phyloP scores from a whole-genome alignment of 176 grass and related monocot species.

The Oryza glaberrima region DNA sequence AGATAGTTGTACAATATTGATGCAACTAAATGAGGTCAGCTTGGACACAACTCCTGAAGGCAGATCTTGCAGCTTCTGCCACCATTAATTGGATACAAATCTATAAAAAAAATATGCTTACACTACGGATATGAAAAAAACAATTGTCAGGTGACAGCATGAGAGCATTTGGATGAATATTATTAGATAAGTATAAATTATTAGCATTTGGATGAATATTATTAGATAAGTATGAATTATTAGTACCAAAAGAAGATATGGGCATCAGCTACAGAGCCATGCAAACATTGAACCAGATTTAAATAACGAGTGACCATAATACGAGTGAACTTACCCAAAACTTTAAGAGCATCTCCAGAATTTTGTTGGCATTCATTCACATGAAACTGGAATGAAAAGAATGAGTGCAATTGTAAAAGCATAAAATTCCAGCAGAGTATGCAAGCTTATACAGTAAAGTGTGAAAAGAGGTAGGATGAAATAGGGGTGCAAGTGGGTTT shows the following conservation, averaged over 20 bases:
- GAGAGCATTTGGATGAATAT: conserved; percentile 5
- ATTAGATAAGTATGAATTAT: not conserved
- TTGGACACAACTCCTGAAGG: not conserved
- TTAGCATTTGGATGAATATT: not conserved
- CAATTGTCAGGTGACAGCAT: not conserved
- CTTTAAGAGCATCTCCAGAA: conserved; percentile 69
- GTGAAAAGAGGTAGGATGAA: conserved; percentile 22
- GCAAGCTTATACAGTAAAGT: conserved; percentile 31
- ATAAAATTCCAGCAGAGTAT: conserved; percentile 27
- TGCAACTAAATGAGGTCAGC: not conserved
- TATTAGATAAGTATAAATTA: not conserved
- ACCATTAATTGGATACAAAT: conserved; percentile 21
- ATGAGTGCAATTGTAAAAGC: conserved; percentile 26
- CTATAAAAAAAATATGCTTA: conserved; percentile 10
- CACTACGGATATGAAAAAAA: conserved; percentile 9
- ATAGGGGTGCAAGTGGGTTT: not conserved
- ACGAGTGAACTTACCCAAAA: conserved; percentile 51
- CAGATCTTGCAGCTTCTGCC: conserved; percentile 4
- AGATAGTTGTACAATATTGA: not conserved
- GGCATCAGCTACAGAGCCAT: conserved; percentile 11
- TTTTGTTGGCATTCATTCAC: conserved; percentile 82
- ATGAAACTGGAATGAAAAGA: conserved; percentile 78
- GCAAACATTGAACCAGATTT: conserved; percentile 28
- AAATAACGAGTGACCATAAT: conserved; percentile 33
- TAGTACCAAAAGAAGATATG: not conserved